These are phyloP conservation scores for Stentor roeselii DNA, from an alignment of 73 alveolate genomes.

Conservation along the genomic window DNA sequence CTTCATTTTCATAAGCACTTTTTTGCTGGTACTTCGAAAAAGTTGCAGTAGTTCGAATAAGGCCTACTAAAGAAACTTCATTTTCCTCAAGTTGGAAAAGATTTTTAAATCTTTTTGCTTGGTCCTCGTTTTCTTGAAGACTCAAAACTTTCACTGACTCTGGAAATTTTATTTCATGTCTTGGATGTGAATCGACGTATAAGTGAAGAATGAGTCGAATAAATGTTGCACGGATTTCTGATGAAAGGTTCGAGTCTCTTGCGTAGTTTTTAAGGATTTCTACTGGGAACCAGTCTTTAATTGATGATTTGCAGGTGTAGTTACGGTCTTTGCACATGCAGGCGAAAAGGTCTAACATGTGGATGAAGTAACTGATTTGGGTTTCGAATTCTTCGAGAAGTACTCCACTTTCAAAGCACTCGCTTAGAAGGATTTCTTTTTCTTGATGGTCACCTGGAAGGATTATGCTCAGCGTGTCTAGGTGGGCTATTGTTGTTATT, in stretches of 20 bases:
- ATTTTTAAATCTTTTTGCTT: not conserved
- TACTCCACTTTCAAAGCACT: not conserved
- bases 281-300: not conserved
- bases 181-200: constrained; percentile 17
- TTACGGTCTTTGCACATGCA: not conserved
- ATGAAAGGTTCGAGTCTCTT: not conserved
- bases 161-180: not conserved
- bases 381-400: not conserved
- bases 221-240: constrained; percentile 17
- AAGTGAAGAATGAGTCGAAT: not conserved
- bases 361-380: not conserved
- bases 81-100: not conserved
- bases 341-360: constrained; percentile 17
- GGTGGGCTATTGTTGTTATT: not conserved
- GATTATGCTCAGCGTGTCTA: not conserved
- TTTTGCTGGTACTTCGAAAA: not conserved
- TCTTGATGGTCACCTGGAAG: constrained; percentile 3
- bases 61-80: not conserved
- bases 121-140: not conserved
- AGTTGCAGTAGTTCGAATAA: no score
- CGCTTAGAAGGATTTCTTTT: not conserved
- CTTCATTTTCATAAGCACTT: not conserved
- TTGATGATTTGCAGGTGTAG: constrained; percentile 7
- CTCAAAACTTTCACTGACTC: not conserved
- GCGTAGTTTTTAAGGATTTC: not conserved